Conservation (phyloP, 345 rosid genomes). For the Leavenworthia alabamica region DNA sequence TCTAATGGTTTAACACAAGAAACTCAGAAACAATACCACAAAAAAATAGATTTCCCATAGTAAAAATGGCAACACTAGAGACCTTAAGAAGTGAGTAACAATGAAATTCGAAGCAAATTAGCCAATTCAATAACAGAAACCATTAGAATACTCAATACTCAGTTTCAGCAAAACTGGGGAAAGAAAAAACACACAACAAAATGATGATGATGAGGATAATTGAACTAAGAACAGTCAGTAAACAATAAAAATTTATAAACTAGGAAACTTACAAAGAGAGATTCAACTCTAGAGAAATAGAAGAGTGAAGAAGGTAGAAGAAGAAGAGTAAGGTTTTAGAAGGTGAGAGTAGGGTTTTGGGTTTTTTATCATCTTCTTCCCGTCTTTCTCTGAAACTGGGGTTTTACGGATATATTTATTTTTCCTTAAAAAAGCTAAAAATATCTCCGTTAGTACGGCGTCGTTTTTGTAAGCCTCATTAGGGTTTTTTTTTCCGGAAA, state of each 20-base stretch:
- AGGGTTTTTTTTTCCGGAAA: slow-evolving; percentile 22
- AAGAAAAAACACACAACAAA: neutral
- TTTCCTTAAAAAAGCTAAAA: neutral
- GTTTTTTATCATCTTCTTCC: slow-evolving; percentile 22
- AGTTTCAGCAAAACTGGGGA: slow-evolving; percentile 4
- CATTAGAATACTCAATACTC: neutral
- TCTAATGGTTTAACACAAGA: neutral
- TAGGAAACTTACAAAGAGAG: slow-evolving; percentile 4
- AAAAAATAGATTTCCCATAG: neutral
- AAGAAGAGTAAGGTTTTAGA: slow-evolving; percentile 10
- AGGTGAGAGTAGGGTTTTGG: slow-evolving; percentile 25
- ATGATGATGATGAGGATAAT: neutral
- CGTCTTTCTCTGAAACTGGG: slow-evolving; percentile 34
- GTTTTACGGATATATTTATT: slow-evolving; percentile 44
- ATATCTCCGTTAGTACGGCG: slow-evolving; percentile 9
- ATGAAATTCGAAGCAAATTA: slow-evolving; percentile 13
- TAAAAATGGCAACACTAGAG: neutral
- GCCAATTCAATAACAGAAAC: neutral
- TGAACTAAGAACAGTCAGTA: neutral
- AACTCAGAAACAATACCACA: neutral
- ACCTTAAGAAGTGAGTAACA: neutral
- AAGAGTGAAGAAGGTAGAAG: slow-evolving; percentile 2
- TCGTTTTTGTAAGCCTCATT: neutral
- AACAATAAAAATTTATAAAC: neutral
- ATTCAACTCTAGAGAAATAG: slow-evolving; percentile 10